Evolutionary conservation across 2,329 filamentous ascomycete species (phyloP), one percentile per base, ranked within the genome.

Genomic region (Myriangium duriaei): DNA sequence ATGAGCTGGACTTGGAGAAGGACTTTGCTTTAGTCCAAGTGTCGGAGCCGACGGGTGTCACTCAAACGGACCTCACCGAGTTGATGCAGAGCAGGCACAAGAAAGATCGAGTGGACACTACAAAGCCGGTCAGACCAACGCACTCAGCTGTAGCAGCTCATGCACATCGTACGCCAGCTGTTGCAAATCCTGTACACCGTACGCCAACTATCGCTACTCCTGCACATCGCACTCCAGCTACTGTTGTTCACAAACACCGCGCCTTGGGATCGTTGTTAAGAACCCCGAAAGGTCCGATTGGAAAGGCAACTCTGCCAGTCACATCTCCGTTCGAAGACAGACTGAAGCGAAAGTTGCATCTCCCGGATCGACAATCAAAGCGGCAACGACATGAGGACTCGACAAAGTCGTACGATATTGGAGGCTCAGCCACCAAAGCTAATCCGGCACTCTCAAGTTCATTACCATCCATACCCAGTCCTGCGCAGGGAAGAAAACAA

Each of bases 21-120:
- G 79, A 78, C 33, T 75, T 75, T 1, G 72, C 82, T 17, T 69
- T 92, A 41, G 80, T 95, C 9, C 77, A 94, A 57, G 83, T 94
- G 2, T 72, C 73, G 15, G 85, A 94, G 41, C 72, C 70, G 28
- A 65, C 81, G n/a, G 82, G 79, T 5, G 72, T 68, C 21, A 76
- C 71, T 2, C 71, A 88, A 47, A 86, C 88, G 35, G 85, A 95
- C 50, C 56, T 95, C 16, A 76, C 80, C 0, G 76, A 78, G 17
- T 58, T 95, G 17, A 62, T 91, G 32, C 78, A 82, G 44, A 86
- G 80, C 57, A 72, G 74, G 41, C 63, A 64, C 7, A 76, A 71
- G 48, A 69, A n/a, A 26, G 21, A 26, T n/a, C 21, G 21, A n/a
- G n/a, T n/a, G n/a, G 21, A 26, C 21, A 28, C 16, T 44, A 40